Evolutionary conservation across 2,329 filamentous ascomycete species (phyloP).

Genomic region (Pseudofabraea citricarpa): DNA sequence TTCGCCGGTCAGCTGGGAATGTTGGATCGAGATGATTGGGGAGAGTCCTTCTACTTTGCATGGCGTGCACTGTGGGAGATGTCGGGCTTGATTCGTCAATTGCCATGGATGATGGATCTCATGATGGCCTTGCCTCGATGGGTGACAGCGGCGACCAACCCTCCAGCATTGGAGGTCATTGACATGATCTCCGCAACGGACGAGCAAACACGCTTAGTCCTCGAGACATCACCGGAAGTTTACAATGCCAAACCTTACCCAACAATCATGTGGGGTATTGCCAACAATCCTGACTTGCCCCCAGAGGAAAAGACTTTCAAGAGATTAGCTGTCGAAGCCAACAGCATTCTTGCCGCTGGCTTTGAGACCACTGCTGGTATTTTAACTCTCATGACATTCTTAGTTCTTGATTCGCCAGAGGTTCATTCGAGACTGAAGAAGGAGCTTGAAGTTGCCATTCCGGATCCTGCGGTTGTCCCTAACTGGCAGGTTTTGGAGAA

Average conservation of each 20-base stretch:
- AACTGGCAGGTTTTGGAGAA: conserved; percentile 19
- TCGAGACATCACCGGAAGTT: conserved; percentile 3
- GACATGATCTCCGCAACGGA: conserved; percentile 4
- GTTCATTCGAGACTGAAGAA: conserved; percentile 23
- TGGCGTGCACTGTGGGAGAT: conserved; percentile 17
- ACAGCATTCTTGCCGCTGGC: conserved; percentile 27
- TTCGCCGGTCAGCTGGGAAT: conserved; percentile 18
- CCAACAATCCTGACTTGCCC: conserved; percentile 11
- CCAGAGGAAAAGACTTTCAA: conserved; percentile 25
- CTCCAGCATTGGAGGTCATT: conserved; percentile 5
- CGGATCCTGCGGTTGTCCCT: conserved; percentile 6
- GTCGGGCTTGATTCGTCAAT: conserved; percentile 5
- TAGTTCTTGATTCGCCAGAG: conserved; percentile 27
- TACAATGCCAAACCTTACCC: conserved; percentile 3
- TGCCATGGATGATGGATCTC: conserved; percentile 5
- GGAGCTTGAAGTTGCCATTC: conserved; percentile 24
- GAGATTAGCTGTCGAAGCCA: conserved; percentile 27
- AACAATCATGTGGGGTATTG: conserved; percentile 6
- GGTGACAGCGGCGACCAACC: conserved; percentile 1
- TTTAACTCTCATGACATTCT: conserved; percentile 27
- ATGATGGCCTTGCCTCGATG: conserved; percentile 5
- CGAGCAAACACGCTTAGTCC: conserved; percentile 1
- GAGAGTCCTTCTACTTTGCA: conserved; percentile 19
- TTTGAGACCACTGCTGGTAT: conserved; percentile 29
- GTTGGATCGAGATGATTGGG: conserved; percentile 21